Conservation (phyloP, 345 rosid genomes). For the Murraya paniculata region DNA sequence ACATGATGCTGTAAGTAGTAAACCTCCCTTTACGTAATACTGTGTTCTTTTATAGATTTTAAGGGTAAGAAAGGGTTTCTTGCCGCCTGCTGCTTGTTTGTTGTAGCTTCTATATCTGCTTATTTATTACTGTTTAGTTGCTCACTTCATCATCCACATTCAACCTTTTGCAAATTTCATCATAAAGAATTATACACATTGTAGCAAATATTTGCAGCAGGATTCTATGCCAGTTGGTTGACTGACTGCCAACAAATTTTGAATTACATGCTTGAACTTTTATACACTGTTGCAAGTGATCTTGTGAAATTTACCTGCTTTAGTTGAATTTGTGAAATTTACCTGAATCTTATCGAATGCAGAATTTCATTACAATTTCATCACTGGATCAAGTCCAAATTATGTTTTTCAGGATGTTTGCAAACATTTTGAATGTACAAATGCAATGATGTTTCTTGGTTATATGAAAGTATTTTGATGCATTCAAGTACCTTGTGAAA, state of each 20-base stretch:
- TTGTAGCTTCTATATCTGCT: not conserved
- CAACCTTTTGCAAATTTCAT: not conserved
- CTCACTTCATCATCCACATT: not conserved
- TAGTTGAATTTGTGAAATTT: not conserved
- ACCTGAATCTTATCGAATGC: not conserved
- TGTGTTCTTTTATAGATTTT: not conserved
- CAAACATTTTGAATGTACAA: not conserved
- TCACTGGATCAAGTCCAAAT: not conserved
- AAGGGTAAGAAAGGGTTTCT: not conserved
- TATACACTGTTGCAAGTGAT: not conserved
- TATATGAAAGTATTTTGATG: not conserved
- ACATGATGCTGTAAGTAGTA: conserved; percentile 73
- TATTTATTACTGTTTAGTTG: not conserved
- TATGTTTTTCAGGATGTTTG: not conserved
- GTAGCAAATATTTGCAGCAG: not conserved
- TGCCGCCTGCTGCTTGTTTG: not conserved
- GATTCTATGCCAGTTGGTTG: not conserved
- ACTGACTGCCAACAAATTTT: not conserved
- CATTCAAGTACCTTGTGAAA: not conserved
- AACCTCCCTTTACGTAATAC: not conserved
- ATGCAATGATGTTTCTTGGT: not conserved
- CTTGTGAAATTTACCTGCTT: not conserved
- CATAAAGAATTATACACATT: not conserved
- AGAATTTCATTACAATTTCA: not conserved
- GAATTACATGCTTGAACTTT: not conserved